phyloP scores from a whole-genome alignment of 1,284 basidiomycete species.

The Malassezia japonica region DNA sequence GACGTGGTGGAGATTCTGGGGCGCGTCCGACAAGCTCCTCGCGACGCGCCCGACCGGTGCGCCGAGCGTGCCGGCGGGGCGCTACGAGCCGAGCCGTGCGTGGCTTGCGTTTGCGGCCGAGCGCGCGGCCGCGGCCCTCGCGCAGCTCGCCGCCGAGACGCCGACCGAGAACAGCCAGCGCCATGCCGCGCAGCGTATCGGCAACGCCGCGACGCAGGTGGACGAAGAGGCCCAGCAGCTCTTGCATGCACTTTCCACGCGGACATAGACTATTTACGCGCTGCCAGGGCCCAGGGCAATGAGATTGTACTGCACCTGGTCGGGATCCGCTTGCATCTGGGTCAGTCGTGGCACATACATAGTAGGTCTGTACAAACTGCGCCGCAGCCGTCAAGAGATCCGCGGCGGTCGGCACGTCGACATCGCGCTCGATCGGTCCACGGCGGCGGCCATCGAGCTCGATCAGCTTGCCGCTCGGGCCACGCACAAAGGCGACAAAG shows the following conservation, averaged over 20 bases:
- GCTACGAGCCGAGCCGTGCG: background rate
- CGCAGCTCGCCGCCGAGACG: background rate
- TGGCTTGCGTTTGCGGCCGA: constrained; percentile 8
- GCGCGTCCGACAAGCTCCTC: background rate
- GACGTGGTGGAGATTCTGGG: background rate
- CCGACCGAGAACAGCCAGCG: background rate
- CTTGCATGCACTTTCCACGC: background rate
- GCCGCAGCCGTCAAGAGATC: constrained; percentile 25
- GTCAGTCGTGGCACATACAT: constrained; percentile 19
- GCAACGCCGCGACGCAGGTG: background rate
- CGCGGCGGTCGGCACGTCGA: constrained; percentile 21
- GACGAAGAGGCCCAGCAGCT: constrained; percentile 4
- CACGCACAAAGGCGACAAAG: constrained; percentile 46
- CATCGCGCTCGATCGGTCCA: constrained; percentile 33
- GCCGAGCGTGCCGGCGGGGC: background rate
- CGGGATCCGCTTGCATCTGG: constrained; percentile 35
- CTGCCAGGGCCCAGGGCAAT: constrained; percentile 32
- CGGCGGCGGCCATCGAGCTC: constrained; percentile 43
- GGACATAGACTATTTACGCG: background rate
- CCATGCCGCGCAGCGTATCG: background rate
- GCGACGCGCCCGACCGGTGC: background rate
- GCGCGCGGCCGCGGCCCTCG: background rate
- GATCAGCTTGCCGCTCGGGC: constrained; percentile 25
- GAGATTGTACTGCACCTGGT: constrained; percentile 41
- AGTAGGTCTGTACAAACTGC: constrained; percentile 34